A percentile compares a stretch with the other conserved stretches of the same genome.
These are phyloP conservation scores for Claviceps sp. DNA, from an alignment of 2,329 filamentous ascomycete species.

Conservation along the genomic window DNA sequence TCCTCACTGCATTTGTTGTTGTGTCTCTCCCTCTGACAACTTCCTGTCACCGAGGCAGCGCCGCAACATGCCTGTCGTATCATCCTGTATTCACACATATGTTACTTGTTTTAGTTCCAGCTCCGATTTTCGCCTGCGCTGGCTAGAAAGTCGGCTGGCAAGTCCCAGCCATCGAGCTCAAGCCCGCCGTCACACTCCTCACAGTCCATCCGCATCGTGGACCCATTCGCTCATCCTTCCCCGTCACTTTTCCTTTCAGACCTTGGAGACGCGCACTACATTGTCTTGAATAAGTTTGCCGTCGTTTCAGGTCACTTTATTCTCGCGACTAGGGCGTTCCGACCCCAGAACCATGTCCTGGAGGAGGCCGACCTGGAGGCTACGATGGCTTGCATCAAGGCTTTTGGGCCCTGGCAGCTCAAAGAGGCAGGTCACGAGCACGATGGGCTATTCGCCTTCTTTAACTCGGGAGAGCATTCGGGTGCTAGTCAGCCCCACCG, in stretches of 20 bases:
- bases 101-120: slow-evolving; percentile 43
- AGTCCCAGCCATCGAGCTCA: slow-evolving; percentile 36
- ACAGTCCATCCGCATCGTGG: slow-evolving; percentile 20
- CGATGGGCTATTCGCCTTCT: slow-evolving; percentile 47
- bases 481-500: slow-evolving; percentile 61
- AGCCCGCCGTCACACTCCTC: slow-evolving; percentile 9
- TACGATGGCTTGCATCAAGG: slow-evolving; percentile 46
- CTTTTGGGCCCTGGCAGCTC: slow-evolving; percentile 27
- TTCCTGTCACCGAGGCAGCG: too few species aligned
- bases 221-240: slow-evolving; percentile 53
- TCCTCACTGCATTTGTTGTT: neutral
- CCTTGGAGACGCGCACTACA: slow-evolving; percentile 41
- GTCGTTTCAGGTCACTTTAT: slow-evolving; percentile 61
- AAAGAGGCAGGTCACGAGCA: neutral
- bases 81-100: neutral
- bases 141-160: slow-evolving; percentile 26
- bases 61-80: too few species aligned
- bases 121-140: slow-evolving; percentile 57
- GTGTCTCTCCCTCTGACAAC: too few species aligned
- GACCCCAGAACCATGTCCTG: slow-evolving; percentile 51
- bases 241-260: slow-evolving; percentile 37
- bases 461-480: slow-evolving; percentile 56
- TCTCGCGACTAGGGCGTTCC: slow-evolving; percentile 49
- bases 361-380: slow-evolving; percentile 46
- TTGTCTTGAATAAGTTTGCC: slow-evolving; percentile 66